Conservation (phyloP, 129 eudicot genomes). For the Centaurea solstitialis region DNA sequence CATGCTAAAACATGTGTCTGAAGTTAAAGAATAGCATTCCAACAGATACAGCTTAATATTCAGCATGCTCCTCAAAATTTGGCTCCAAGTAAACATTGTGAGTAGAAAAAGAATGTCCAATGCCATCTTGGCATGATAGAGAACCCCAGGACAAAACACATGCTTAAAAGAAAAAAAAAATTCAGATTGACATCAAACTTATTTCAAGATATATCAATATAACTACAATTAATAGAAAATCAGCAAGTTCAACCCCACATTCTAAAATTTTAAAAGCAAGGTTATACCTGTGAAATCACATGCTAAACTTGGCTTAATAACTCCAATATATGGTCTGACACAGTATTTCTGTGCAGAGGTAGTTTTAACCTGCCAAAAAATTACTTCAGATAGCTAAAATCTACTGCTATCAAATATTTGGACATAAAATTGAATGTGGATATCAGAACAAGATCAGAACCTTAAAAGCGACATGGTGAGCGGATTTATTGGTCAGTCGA, state of each 20-base stretch:
- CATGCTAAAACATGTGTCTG: neutral
- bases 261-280: neutral
- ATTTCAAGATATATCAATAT: neutral
- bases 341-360: constrained; percentile 53
- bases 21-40: neutral
- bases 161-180: no score
- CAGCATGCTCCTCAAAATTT: neutral
- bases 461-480: constrained; percentile 60
- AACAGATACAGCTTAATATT: neutral
- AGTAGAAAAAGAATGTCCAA: neutral
- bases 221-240: neutral
- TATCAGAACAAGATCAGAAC: constrained; percentile 8
- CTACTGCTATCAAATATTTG: neutral
- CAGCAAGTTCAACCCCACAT: neutral
- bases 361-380: constrained; percentile 53
- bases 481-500: constrained; percentile 51
- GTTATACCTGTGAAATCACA: constrained; percentile 44
- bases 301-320: constrained; percentile 41
- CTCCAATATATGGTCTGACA: constrained; percentile 49
- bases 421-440: neutral
- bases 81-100: neutral
- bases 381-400: constrained; percentile 3
- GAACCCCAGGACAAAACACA: neutral
- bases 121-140: neutral
- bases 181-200: neutral